A percentile compares a stretch with the other conserved stretches of the same genome.
Conservation (phyloP, 495 filamentous ascomycete species). For the Durotheca rogersii region DNA sequence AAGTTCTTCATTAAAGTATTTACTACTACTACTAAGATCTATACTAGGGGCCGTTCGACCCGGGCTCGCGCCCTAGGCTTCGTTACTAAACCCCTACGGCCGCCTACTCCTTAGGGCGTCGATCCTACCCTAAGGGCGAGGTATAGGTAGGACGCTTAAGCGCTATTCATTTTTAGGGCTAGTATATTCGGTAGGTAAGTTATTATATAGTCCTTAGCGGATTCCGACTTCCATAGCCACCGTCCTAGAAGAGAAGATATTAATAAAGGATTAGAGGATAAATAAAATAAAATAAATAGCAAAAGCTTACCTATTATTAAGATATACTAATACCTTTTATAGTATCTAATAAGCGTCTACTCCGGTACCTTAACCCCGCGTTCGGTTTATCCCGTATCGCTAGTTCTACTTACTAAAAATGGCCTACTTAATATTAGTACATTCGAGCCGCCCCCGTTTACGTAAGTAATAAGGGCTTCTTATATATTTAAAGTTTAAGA, state of each 20-base stretch:
- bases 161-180: conserved; percentile 63
- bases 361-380: conserved; percentile 70
- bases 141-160: conserved; percentile 19
- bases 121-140: background rate
- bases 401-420: conserved; percentile 73
- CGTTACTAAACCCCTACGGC: conserved; percentile 28
- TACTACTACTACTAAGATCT: conserved; percentile 75
- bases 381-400: conserved; percentile 69
- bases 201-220: conserved; percentile 61
- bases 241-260: no score
- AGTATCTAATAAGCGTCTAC: conserved; percentile 70
- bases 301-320: no score
- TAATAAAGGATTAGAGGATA: no score
- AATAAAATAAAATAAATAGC: no score
- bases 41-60: conserved; percentile 68
- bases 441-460: conserved; percentile 69
- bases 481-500: conserved; percentile 79
- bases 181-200: conserved; percentile 63
- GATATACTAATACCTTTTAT: conserved; percentile 66
- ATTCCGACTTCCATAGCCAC: conserved; percentile 66
- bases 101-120: conserved; percentile 2
- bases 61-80: conserved; percentile 64
- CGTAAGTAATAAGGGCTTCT: conserved; percentile 71
- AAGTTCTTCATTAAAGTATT: conserved; percentile 76
- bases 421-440: conserved; percentile 64